Evolutionary conservation across 2,329 filamentous ascomycete genomes (phyloP).

Genomic region (Nemania diffusa): DNA sequence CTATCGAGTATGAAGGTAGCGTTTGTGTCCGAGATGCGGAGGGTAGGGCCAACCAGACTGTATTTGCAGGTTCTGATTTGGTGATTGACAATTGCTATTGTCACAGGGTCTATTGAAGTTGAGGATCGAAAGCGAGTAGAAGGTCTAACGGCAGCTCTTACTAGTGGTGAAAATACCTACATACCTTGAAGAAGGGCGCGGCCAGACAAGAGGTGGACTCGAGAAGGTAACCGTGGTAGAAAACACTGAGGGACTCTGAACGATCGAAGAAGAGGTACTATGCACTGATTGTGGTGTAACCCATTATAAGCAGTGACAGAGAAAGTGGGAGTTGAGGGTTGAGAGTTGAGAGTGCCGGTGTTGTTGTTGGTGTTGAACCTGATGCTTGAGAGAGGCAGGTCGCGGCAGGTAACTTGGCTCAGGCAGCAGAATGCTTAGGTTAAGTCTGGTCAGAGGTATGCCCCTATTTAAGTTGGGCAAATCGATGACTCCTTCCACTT

Average conservation of each 20-base stretch:
- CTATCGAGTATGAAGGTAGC: neutral
- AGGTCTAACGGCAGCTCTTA: neutral
- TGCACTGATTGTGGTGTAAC: constrained; percentile 19
- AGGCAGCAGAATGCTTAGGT: neutral
- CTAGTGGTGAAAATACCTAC: constrained; percentile 14
- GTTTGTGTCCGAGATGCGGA: neutral
- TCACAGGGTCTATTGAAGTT: neutral
- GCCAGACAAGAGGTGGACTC: constrained; percentile 1
- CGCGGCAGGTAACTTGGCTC: neutral
- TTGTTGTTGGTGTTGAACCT: constrained; percentile 5
- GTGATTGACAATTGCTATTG: neutral
- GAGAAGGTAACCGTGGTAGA: constrained; percentile 18
- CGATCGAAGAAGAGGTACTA: constrained; percentile 21
- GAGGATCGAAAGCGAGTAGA: neutral
- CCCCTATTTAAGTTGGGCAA: neutral
- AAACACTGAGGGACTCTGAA: constrained; percentile 7
- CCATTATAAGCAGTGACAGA: constrained; percentile 4
- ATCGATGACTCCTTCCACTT: constrained; percentile 13
- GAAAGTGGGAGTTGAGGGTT: constrained; percentile 15
- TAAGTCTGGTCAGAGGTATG: neutral
- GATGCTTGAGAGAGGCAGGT: neutral
- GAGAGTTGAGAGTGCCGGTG: constrained; percentile 8
- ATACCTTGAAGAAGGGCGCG: constrained; percentile 27
- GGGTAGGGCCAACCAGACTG: constrained; percentile 25
- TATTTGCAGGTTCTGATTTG: neutral